Base-by-base conservation (phyloP, 148 eudicot species). In the Vaccinium macrocarpon region DNA sequence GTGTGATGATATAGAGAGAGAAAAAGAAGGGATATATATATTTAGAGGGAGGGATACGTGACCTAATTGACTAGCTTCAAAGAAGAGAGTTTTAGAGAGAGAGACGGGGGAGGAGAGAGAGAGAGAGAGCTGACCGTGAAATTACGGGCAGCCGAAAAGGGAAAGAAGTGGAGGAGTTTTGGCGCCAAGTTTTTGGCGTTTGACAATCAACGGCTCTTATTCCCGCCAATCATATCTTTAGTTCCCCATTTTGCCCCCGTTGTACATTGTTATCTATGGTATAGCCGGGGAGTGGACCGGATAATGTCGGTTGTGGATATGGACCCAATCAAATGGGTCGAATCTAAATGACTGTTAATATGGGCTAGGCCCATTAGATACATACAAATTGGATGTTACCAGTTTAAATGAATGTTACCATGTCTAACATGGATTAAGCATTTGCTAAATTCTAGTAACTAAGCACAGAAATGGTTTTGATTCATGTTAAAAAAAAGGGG, bases 111-210 rank as follows among this genome's bases (percentile, higher is more conserved):
- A 6, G 6, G 35, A 19, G 71, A 59, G 80, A 75, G 42, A 73
- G 85, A 83, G 74, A 78, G 18, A 62, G 29, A 79, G 89, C 87
- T 89, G 91, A 89, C 90, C 93, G 91, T 56, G 53, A 56, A 56
- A 71, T 82, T 21, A 53, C 89, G 91, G 91, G 88, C 91, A 88
- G 90, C 84, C 23, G 56, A 85, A 83, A 88, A 51, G 78, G 80
- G 57, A 81, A 56, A 18, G 42, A 79, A 74, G 32, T 8, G 4
- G 56, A 9, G 42, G 27, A 46, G 5, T 88, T 87, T 91, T 92
- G 91, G 92, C 95, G 95, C 93, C 95, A 92, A 68, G 18, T 64
- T 85, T 85, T 83, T 56, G 49, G 86, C 73, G 49, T 84, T 87
- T 86, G 10, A 48, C 78, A 52, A 73, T 56, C 91, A 91, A 91